Base-by-base conservation (phyloP, 1,284 basidiomycete species). In the Entoloma clypeatum region DNA sequence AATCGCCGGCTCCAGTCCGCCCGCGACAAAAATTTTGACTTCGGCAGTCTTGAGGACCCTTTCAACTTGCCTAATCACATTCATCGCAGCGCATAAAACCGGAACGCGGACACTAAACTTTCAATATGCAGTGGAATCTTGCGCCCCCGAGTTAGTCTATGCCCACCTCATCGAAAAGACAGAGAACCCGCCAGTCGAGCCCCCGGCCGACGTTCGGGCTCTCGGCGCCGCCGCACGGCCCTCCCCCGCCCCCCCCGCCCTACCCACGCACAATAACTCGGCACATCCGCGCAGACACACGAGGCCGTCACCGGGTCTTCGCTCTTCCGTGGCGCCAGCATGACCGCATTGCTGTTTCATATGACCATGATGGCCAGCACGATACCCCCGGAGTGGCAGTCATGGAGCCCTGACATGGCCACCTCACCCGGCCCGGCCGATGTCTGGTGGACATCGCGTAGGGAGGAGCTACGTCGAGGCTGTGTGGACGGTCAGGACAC, bases 131-230 rank as follows among this genome's bases (percentile, higher is more conserved):
- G 17, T 34, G 14, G 45, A 34, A 25, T 36, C 42, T 17, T 44
- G 37, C 27, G 30, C 45, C 26, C 37, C 45, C 6, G 45, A 47
- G 42, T 26, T 43, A 18, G 45, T 17, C 14, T 47, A 28, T 26
- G 45, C 45, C 16, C 28, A 33, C 14, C 30, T 36, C 22, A 37
- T 47, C 33, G 45, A 44, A 19, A 35, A 44, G 24, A 39, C 22
- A 13, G 31, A 14, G n/a, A 40, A 44, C 21, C 45, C 45, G 14
- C 36, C 42, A 5, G 30, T 40, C 25, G 45, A 47, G 31, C 36
- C 37, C n/a, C 37, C 42, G 24, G 36, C 42, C 9, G 45, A 47
- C 24, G 22, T 47, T 13, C 44, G 42, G 45, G 45, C 45, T n/a
- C 37, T 47, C 25, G 45, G 45, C 23, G 21, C 45, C 16, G 36